Base-by-base conservation (phyloP, 2,329 filamentous ascomycete species). In the Colletotrichum abscissum region DNA sequence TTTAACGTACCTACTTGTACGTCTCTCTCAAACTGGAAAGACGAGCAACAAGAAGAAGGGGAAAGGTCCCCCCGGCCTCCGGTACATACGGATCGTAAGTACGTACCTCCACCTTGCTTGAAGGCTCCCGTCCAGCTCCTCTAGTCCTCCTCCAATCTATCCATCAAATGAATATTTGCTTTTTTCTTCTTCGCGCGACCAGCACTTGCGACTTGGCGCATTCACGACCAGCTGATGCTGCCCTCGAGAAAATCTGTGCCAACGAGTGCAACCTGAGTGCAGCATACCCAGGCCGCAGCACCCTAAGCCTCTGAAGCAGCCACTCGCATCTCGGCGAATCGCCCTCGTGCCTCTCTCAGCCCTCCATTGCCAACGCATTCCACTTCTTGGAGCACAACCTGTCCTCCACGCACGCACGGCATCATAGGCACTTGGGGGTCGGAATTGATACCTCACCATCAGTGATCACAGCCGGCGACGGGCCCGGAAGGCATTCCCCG, bases 171-270 rank as follows among this genome's bases (percentile, higher is more conserved):
- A 35, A 55, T 35, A 2, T 16, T 64, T 72, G 66, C 69, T 72
- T 72, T 72, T 72, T 72, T 56, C 46, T 9, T 69, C 58, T 60
- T 33, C 58, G 33, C 30, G 26, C 58, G 14, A 55, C 55, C 38
- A 46, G 24, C 28, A 22, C n/a, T 19, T n/a, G 9, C 22, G 46
- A 24, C 19, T 19, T 6, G 52, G 62, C 28, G 1, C 22, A 49
- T 64, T 64, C 46, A 33, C 22, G 30, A 9, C 54, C n/a, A 33
- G 58, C 42, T 55, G 28, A 16, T 22, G 28, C 19, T 5, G n/a
- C 12, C 5, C 42, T n/a, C 11, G 24, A 9, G 5, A 3, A 3
- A 12, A 12, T n/a, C 28, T 12, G 9, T 16, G 24, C 14, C 5
- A 7, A 2, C 24, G n/a, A 42, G 5, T 49, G 42, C 19, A 49